A percentile compares a stretch with the other conserved stretches of the same genome.
Evolutionary conservation across 2,329 filamentous ascomycete species (phyloP).

Genomic region (Nannizziopsis barbatae): DNA sequence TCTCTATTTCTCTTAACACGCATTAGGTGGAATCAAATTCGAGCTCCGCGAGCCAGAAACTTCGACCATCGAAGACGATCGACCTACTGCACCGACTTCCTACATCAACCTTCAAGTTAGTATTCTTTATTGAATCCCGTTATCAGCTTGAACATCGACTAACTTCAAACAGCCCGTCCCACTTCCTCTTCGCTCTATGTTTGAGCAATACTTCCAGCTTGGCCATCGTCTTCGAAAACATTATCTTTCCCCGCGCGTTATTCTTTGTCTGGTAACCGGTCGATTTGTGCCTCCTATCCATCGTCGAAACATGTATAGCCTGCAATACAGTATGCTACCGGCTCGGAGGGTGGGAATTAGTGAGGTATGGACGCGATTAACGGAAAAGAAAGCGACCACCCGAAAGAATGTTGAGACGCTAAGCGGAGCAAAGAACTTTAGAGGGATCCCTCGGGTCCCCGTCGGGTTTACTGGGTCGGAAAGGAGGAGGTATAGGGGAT

Average conservation of each 20-base stretch:
- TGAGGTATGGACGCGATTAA: constrained; percentile 74
- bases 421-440: constrained; percentile 19
- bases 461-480: constrained; percentile 4
- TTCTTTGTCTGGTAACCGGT: constrained; percentile 78
- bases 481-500: constrained; percentile 7
- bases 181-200: constrained; percentile 83
- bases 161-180: constrained; percentile 58
- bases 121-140: constrained; percentile 2
- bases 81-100: constrained; percentile 52
- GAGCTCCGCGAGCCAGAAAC: constrained; percentile 62
- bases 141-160: neutral
- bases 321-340: constrained; percentile 97
- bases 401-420: constrained; percentile 21
- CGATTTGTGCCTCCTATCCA: constrained; percentile 93
- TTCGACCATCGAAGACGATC: constrained; percentile 22
- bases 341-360: constrained; percentile 64
- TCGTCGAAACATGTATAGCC: constrained; percentile 82
- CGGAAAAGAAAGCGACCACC: constrained; percentile 32
- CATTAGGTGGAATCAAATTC: constrained; percentile 68
- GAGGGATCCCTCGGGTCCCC: constrained; percentile 26
- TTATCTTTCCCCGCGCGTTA: constrained; percentile 79
- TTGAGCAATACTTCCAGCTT: constrained; percentile 94
- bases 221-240: constrained; percentile 86
- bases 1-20: neutral
- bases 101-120: constrained; percentile 75